These are phyloP conservation scores for Penicillium bialowiezense DNA, from an alignment of 495 filamentous ascomycete genomes.

Conservation along the genomic window DNA sequence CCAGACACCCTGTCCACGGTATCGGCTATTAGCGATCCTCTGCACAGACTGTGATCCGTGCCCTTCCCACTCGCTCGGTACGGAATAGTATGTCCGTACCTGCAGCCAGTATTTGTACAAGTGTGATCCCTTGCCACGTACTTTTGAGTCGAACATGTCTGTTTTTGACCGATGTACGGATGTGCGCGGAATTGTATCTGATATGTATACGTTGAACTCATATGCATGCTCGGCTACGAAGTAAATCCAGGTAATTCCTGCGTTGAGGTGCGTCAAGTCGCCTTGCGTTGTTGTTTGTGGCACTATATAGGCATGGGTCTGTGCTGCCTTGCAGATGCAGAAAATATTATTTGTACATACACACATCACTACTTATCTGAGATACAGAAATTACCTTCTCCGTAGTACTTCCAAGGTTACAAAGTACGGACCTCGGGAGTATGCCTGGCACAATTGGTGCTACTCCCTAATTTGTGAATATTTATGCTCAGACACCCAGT, in stretches of 20 bases:
- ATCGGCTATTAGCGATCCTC: slow-evolving; percentile 2
- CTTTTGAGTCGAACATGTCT: not conserved
- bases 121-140: slow-evolving; percentile 7
- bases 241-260: not conserved
- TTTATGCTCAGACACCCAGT: too few relatives aligned
- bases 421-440: too few relatives aligned
- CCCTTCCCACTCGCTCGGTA: slow-evolving; percentile 2
- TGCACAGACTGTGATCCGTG: slow-evolving; percentile 7
- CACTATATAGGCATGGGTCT: slow-evolving; percentile 1
- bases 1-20: slow-evolving; percentile 4
- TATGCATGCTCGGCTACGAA: not conserved
- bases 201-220: not conserved
- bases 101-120: slow-evolving; percentile 4
- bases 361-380: not conserved
- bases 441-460: too few relatives aligned
- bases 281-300: not conserved
- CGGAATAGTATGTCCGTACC: not conserved
- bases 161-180: not conserved
- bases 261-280: not conserved
- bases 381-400: too few relatives aligned
- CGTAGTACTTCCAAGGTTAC: too few relatives aligned
- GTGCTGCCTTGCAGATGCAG: slow-evolving; percentile 1
- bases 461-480: too few relatives aligned
- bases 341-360: too few relatives aligned
- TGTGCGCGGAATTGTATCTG: not conserved